phyloP scores from a whole-genome alignment of 2,329 filamentous ascomycete genomes.

The Botryotinia convoluta region DNA sequence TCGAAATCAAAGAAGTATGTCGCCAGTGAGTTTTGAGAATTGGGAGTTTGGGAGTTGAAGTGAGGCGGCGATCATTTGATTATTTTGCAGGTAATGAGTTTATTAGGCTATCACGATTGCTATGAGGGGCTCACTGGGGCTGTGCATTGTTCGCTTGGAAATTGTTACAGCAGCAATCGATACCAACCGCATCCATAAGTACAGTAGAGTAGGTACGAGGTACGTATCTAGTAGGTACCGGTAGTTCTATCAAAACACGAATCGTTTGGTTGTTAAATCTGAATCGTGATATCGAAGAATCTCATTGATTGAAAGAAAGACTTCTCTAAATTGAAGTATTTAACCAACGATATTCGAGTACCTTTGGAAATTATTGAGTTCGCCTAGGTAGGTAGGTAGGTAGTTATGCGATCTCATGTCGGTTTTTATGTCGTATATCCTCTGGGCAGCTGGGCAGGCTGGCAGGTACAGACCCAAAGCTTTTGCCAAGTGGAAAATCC shows the following conservation, averaged over 20 bases:
- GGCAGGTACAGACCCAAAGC: neutral
- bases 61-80: neutral
- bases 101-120: constrained; percentile 4
- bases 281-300: neutral
- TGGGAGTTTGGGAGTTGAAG: neutral
- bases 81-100: neutral
- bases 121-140: neutral
- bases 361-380: neutral
- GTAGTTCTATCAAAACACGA: neutral
- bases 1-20: neutral
- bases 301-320: neutral
- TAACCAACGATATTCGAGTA: neutral
- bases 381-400: neutral
- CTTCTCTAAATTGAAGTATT: neutral
- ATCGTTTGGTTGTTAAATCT: neutral
- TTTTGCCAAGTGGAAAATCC: neutral
- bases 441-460: neutral
- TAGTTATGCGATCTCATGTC: neutral
- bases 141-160: constrained; percentile 8
- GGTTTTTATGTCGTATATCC: neutral
- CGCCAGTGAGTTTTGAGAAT: constrained; percentile 3
- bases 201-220: neutral
- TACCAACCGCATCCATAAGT: neutral
- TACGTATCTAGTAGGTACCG: neutral
- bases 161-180: neutral